A percentile compares a stretch with the other conserved stretches of the same genome.
Conservation (phyloP, 1,284 basidiomycete genomes). For the Gomphus sp. region DNA sequence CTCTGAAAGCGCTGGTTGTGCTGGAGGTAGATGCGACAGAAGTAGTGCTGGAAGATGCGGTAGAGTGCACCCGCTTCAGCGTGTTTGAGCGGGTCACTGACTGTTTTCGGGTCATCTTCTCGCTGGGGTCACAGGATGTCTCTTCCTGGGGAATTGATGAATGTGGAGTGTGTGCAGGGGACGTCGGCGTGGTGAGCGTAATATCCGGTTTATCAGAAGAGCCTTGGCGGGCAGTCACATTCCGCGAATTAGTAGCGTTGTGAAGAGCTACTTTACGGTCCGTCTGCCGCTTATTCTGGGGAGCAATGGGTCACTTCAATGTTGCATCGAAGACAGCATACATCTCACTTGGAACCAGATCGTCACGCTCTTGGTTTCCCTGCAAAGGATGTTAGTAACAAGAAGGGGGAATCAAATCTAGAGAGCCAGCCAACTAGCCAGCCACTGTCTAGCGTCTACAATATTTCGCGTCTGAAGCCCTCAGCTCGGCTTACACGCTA, state of each 20-base stretch:
- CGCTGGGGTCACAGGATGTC: slow-evolving; percentile 12
- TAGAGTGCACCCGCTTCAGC: slow-evolving; percentile 4
- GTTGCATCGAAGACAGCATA: background rate
- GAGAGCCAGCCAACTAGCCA: background rate
- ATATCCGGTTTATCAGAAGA: slow-evolving; percentile 24
- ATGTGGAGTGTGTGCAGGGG: slow-evolving; percentile 12
- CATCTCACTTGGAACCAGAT: slow-evolving; percentile 11
- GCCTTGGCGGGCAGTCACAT: slow-evolving; percentile 32
- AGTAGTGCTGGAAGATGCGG: slow-evolving; percentile 26
- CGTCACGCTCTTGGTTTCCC: slow-evolving; percentile 11
- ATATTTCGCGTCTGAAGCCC: background rate
- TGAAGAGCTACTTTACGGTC: slow-evolving; percentile 54
- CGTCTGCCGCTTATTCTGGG: slow-evolving; percentile 10
- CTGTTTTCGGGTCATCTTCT: slow-evolving; percentile 4
- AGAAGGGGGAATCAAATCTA: background rate
- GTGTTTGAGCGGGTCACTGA: background rate
- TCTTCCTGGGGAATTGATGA: slow-evolving; percentile 5
- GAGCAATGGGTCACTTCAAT: background rate
- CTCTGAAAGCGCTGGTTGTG: slow-evolving; percentile 36
- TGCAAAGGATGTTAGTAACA: background rate
- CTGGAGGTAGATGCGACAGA: slow-evolving; percentile 54
- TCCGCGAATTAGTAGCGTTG: slow-evolving; percentile 33
- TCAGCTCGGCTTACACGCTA: background rate
- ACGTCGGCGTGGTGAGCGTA: slow-evolving; percentile 19
- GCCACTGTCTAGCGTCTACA: too few relatives aligned